Evolutionary conservation across 768 basidiomycete species (phyloP).

Genomic region (Termitomyces sp.): DNA sequence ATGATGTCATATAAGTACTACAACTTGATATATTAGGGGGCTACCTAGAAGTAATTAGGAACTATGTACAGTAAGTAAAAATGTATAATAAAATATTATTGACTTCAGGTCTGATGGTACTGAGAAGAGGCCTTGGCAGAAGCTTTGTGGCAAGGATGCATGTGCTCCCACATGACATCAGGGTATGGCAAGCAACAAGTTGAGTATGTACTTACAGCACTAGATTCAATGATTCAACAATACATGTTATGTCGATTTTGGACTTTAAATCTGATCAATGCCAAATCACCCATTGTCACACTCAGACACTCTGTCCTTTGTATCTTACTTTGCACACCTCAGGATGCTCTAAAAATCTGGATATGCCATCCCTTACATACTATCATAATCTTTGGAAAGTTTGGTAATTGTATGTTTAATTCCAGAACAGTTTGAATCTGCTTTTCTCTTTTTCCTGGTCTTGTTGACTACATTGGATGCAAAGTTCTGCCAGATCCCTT

Average conservation of each 20-base stretch:
- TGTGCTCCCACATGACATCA: too few species aligned
- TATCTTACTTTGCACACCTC: not conserved
- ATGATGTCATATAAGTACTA: too few species aligned
- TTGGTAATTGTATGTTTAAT: not conserved
- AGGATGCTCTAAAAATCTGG: not conserved
- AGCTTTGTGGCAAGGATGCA: too few species aligned
- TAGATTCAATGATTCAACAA: too few species aligned
- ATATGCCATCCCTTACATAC: not conserved
- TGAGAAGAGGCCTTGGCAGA: too few species aligned
- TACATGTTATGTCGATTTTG: not conserved
- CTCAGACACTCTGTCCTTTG: not conserved
- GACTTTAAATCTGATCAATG: not conserved
- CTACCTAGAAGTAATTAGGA: too few species aligned
- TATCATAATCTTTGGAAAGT: not conserved
- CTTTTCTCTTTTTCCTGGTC: not conserved
- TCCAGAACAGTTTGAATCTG: not conserved
- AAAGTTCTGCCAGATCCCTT: not conserved
- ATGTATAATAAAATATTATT: too few species aligned
- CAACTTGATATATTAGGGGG: too few species aligned
- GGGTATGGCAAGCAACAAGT: too few species aligned
- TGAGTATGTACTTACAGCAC: too few species aligned
- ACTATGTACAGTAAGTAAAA: too few species aligned
- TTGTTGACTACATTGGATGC: not conserved
- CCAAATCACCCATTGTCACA: not conserved
- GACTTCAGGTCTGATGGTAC: too few species aligned